Percentiles rank a stretch among this genome's conserved stretches.
Conservation (phyloP, 148 eudicot genomes). For the Dysphania ambrosioides region DNA sequence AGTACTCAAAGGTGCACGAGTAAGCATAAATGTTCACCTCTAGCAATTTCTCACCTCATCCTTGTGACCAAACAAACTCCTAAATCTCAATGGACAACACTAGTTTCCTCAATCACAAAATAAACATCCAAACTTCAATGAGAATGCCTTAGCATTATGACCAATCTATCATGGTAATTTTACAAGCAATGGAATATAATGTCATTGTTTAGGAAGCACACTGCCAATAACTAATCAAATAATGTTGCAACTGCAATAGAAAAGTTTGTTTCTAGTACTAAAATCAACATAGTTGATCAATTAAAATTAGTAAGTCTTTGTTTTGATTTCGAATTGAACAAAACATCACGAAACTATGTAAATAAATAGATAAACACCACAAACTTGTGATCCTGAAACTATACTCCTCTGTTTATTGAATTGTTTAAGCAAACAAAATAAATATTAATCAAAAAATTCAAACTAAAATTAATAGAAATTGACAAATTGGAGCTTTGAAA, state of each 20-base stretch:
- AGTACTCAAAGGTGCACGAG: background rate
- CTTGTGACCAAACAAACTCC: constrained; percentile 15
- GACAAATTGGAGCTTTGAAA: constrained; percentile 15
- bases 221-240: background rate
- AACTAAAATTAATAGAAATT: background rate
- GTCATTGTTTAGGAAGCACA: background rate
- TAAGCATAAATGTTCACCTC: background rate
- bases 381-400: no score
- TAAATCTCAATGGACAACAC: constrained; percentile 10
- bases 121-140: background rate
- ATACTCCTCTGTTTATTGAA: no score
- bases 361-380: background rate
- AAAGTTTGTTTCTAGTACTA: no score
- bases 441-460: constrained; percentile 21
- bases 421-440: constrained; percentile 22
- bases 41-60: constrained; percentile 6
- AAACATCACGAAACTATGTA: constrained; percentile 3
- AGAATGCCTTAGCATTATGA: background rate
- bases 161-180: background rate
- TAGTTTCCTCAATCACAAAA: constrained; percentile 14
- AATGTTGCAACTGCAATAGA: background rate
- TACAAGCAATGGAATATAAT: background rate
- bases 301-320: background rate
- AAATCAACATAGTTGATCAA: background rate
- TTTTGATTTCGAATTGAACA: background rate